phyloP scores from a whole-genome alignment of 164 flowering plant species.

The Umbellularia californica region DNA sequence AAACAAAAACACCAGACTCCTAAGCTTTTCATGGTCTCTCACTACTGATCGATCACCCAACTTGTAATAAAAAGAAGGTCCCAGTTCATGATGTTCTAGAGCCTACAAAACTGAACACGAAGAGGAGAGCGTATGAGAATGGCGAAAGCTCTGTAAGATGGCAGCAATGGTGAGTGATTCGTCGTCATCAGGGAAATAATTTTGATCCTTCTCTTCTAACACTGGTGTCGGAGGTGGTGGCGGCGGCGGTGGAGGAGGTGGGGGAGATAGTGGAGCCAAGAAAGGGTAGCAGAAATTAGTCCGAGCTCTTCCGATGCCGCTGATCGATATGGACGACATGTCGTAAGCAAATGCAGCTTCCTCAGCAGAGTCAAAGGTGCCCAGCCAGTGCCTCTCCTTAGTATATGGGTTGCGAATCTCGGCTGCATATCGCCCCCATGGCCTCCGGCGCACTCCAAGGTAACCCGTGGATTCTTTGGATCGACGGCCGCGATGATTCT shows the following conservation, averaged over 20 bases:
- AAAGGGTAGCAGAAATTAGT: constrained; percentile 32
- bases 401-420: constrained; percentile 37
- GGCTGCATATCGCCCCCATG: constrained; percentile 34
- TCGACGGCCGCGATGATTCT: constrained; percentile 15
- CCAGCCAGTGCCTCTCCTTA: constrained; percentile 33
- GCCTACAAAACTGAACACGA: constrained; percentile 11
- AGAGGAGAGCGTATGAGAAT: constrained; percentile 7
- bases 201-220: constrained; percentile 9
- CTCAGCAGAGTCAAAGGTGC: constrained; percentile 33
- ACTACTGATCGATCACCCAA: no score
- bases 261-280: constrained; percentile 9
- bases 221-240: constrained; percentile 19
- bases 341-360: constrained; percentile 38
- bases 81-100: background rate
- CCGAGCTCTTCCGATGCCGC: constrained; percentile 29
- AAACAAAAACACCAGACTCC: no score
- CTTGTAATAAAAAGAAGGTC: background rate
- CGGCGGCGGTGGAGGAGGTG: constrained; percentile 10
- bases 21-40: no score
- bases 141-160: constrained; percentile 28
- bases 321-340: constrained; percentile 30
- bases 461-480: constrained; percentile 19
- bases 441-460: constrained; percentile 30
- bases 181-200: constrained; percentile 16
- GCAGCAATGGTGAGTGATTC: constrained; percentile 35